Evolutionary conservation across 1,139 yeast genomes (phyloP).

Genomic region (Suhomyces terraborum): DNA sequence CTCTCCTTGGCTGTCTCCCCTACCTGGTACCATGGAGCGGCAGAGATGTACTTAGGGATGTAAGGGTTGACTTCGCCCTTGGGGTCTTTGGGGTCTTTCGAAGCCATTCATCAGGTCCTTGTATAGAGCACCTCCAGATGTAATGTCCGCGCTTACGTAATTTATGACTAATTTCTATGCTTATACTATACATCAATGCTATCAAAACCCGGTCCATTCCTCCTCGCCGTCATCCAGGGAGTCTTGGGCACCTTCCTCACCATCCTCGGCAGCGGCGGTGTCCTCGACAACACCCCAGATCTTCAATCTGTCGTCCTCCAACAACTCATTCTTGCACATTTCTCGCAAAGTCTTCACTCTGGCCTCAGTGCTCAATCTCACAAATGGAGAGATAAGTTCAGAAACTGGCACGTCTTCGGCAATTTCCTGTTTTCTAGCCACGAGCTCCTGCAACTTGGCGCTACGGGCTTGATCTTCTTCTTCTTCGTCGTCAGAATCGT

Average conservation of each 20-base stretch:
- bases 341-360: slow-evolving; percentile 65
- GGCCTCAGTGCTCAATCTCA: slow-evolving; percentile 49
- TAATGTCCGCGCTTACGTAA: slow-evolving; percentile 3
- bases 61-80: slow-evolving; percentile 18
- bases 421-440: slow-evolving; percentile 30
- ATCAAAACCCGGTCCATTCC: slow-evolving; percentile 55
- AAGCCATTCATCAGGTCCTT: background rate
- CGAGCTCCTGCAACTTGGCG: slow-evolving; percentile 30
- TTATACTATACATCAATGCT: slow-evolving; percentile 10
- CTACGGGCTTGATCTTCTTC: too few relatives aligned
- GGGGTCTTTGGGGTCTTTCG: slow-evolving; percentile 6
- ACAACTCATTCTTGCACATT: slow-evolving; percentile 65
- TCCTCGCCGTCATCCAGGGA: slow-evolving; percentile 29
- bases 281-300: slow-evolving; percentile 62
- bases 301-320: slow-evolving; percentile 62
- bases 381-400: slow-evolving; percentile 59
- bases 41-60: slow-evolving; percentile 21
- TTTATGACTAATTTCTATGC: background rate
- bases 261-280: slow-evolving; percentile 17
- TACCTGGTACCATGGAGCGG: slow-evolving; percentile 20
- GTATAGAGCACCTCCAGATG: too few relatives aligned
- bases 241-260: slow-evolving; percentile 18
- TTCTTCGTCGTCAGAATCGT: slow-evolving; percentile 34
- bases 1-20: slow-evolving; percentile 12
- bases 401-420: slow-evolving; percentile 55